Evolutionary conservation across 2,329 filamentous ascomycete genomes (phyloP).

Genomic region (Fusarium nodosum): DNA sequence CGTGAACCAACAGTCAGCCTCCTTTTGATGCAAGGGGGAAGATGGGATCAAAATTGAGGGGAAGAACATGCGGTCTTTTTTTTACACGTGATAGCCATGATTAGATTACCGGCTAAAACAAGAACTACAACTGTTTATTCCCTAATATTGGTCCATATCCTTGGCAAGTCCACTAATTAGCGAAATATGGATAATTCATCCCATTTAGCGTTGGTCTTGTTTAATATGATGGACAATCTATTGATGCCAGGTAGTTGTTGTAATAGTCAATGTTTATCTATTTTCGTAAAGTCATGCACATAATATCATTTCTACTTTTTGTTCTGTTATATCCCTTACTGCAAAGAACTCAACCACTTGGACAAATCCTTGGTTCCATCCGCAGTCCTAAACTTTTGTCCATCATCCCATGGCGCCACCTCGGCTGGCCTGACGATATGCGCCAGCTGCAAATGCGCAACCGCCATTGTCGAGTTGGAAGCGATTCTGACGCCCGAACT

Average conservation of each 20-base stretch:
- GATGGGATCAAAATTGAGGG: slow-evolving; percentile 1
- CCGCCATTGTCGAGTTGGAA: slow-evolving; percentile 6
- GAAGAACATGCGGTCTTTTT: background rate
- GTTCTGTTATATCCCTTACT: slow-evolving; percentile 2
- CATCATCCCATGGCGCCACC: slow-evolving; percentile 31
- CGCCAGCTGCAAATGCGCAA: slow-evolving; percentile 24
- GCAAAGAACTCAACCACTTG: slow-evolving; percentile 23
- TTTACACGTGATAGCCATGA: background rate
- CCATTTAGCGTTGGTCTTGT: background rate
- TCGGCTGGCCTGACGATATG: slow-evolving; percentile 15
- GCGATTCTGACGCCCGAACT: slow-evolving; percentile 23
- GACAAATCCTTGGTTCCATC: slow-evolving; percentile 24
- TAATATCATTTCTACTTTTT: background rate
- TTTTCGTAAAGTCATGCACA: slow-evolving; percentile 1
- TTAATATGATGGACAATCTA: background rate
- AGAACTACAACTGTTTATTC: background rate
- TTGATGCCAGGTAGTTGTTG: background rate
- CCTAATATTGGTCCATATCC: background rate
- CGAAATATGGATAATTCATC: background rate
- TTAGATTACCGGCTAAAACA: slow-evolving; percentile 3
- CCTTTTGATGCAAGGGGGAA: background rate
- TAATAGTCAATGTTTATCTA: background rate
- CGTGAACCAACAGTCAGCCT: background rate
- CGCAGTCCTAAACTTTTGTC: slow-evolving; percentile 17
- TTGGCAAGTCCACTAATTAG: background rate